phyloP scores from a whole-genome alignment of 1,139 yeast species.

The Taphrina pruni region DNA sequence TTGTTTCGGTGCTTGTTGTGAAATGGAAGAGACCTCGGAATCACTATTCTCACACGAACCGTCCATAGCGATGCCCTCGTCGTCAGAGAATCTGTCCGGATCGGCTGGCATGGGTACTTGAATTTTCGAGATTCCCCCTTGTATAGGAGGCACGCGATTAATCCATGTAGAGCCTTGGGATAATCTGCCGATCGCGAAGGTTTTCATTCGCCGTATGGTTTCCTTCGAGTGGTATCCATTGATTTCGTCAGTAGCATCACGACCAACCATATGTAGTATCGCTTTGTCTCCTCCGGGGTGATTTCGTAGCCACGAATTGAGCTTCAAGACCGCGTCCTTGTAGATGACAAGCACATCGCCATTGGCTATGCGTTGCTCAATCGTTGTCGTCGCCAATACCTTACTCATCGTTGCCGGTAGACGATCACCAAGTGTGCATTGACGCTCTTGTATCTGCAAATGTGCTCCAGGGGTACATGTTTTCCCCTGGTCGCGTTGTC shows the following conservation, averaged over 20 bases:
- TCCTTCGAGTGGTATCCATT: slow-evolving; percentile 69
- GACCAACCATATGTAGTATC: slow-evolving; percentile 79
- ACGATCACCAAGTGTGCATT: neutral
- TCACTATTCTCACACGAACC: slow-evolving; percentile 17
- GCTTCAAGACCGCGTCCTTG: slow-evolving; percentile 63
- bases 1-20: slow-evolving; percentile 17
- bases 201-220: slow-evolving; percentile 59
- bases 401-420: slow-evolving; percentile 9
- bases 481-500: too few relatives aligned
- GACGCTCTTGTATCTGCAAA: too few relatives aligned
- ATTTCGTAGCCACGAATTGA: slow-evolving; percentile 69
- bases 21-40: neutral
- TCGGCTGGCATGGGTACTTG: slow-evolving; percentile 2
- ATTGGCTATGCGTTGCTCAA: slow-evolving; percentile 42
- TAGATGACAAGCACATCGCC: slow-evolving; percentile 77
- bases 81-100: slow-evolving; percentile 26
- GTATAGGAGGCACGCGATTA: slow-evolving; percentile 84
- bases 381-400: slow-evolving; percentile 11
- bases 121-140: slow-evolving; percentile 62
- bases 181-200: slow-evolving; percentile 69
- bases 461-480: too few relatives aligned
- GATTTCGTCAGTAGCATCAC: slow-evolving; percentile 92
- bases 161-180: slow-evolving; percentile 57
- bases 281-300: slow-evolving; percentile 95
- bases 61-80: slow-evolving; percentile 37